Evolutionary conservation across 2,329 filamentous ascomycete genomes (phyloP).

Genomic region (Tolypocladium capitatum): DNA sequence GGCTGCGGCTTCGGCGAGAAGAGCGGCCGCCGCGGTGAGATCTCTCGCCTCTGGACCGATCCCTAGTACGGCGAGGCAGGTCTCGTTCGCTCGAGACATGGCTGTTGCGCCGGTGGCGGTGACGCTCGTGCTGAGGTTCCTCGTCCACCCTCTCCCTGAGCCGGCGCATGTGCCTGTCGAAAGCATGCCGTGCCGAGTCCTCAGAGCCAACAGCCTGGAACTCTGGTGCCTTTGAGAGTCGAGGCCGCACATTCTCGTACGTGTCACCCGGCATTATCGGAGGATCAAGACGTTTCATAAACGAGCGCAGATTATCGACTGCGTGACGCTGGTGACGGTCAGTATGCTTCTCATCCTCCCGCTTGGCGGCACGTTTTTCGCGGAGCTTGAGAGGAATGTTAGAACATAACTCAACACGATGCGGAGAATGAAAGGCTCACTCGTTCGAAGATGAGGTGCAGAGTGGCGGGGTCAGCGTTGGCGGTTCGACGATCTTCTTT

Average conservation of each 20-base stretch:
- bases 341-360: constrained; percentile 71
- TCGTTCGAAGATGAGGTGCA: constrained; percentile 73
- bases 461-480: constrained; percentile 68
- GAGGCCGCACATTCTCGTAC: constrained; percentile 75
- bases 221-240: constrained; percentile 69
- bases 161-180: constrained; percentile 83
- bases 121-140: constrained; percentile 50
- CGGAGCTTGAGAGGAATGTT: constrained; percentile 42
- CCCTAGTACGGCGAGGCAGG: constrained; percentile 48
- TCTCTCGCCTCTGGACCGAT: constrained; percentile 45
- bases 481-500: constrained; percentile 77
- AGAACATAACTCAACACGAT: constrained; percentile 1
- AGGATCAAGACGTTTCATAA: constrained; percentile 82
- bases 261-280: constrained; percentile 65
- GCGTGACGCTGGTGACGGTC: constrained; percentile 79
- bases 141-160: constrained; percentile 88
- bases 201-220: constrained; percentile 74
- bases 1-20: constrained; percentile 63
- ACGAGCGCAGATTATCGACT: constrained; percentile 70
- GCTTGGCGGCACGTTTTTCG: constrained; percentile 71
- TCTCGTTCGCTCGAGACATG: constrained; percentile 39
- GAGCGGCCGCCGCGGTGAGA: constrained; percentile 46
- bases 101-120: constrained; percentile 40
- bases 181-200: constrained; percentile 67
- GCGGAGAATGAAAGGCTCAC: constrained; percentile 25